Evolutionary conservation across 768 basidiomycete species (phyloP), one percentile per base, ranked within the genome.

Genomic region (Kwoniella shandongensis): DNA sequence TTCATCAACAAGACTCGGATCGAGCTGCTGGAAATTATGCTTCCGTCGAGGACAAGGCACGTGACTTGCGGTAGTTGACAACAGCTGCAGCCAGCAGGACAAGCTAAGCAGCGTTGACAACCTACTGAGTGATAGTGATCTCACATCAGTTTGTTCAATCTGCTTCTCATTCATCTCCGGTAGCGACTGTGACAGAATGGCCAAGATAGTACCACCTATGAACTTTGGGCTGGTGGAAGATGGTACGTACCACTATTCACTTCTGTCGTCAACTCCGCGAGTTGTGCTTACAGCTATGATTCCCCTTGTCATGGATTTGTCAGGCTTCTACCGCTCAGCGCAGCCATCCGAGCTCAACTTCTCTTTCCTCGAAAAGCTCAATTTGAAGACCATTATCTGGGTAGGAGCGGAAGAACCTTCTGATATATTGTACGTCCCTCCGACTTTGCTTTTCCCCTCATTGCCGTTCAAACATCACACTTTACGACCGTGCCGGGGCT

Each of bases 271-370:
- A 13, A 25, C 36, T 17, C 50, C 13, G 38, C 6, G n/a, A n/a
- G n/a, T 38, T 38, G 36, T 38, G 11, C 36, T 38, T 38, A n/a
- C n/a, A 38, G 36, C 36, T 62, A 6, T 4, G n/a, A n/a, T n/a
- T n/a, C n/a, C 15, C 13, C 22, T 44, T 5, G 40, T 25, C 10
- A 15, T 58, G 18, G 48, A 52, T 3, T 36, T 25, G 15, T 1
- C 49, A 72, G 70, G 74, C n/a, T 76, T 77, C 51, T 75, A 75
- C 40, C 61, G 77, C 0, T 75, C 69, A 3, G 75, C 75, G 3
- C 76, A 79, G 57, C 78, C 78, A 52, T 32, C 81, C 79, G 55
- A 88, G 76, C 4, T 79, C 76, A 8, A 73, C 70, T 76, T 89
- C 86, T 3, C 82, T 79, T 15, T 74, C 70, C 22, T 72, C 58